A percentile compares a stretch with the other conserved stretches of the same genome.
phyloP scores from a whole-genome alignment of 768 basidiomycete genomes.

The Saitozyma sp. region DNA sequence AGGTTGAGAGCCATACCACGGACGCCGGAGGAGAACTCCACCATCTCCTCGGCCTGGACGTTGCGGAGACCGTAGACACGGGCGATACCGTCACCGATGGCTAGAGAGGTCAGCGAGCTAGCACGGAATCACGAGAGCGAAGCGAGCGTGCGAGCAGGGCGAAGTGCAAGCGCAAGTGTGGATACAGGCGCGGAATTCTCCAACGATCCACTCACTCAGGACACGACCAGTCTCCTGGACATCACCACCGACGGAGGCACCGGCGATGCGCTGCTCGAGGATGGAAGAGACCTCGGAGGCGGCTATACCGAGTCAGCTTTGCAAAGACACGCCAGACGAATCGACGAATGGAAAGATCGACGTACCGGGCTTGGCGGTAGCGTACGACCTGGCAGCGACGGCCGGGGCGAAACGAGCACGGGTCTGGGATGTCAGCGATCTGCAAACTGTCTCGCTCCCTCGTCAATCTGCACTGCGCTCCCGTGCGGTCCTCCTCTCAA shows the following conservation, averaged over 20 bases:
- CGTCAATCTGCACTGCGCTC: background rate
- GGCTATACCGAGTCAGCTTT: slow-evolving; percentile 59
- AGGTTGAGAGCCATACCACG: slow-evolving; percentile 99
- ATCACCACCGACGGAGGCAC: slow-evolving; percentile 83
- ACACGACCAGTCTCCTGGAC: slow-evolving; percentile 99
- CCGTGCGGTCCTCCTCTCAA: background rate
- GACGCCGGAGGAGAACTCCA: slow-evolving; percentile 99
- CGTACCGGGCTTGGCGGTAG: slow-evolving; percentile 96
- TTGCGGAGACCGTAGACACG: slow-evolving; percentile 99
- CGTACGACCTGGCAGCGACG: slow-evolving; percentile 71
- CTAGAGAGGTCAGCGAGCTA: slow-evolving; percentile 54
- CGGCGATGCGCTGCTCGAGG: slow-evolving; percentile 96
- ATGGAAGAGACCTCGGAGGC: slow-evolving; percentile 99
- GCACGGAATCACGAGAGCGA: background rate
- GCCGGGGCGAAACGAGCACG: slow-evolving; percentile 49
- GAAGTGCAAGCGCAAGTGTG: too few relatives aligned
- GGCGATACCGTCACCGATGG: slow-evolving; percentile 91
- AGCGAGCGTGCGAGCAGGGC: too few relatives aligned
- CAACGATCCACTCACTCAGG: slow-evolving; percentile 67
- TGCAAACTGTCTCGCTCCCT: background rate
- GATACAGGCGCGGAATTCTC: too few relatives aligned
- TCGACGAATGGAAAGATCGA: slow-evolving; percentile 21
- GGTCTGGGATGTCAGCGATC: slow-evolving; percentile 41
- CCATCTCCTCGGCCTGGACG: slow-evolving; percentile 99
- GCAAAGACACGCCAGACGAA: slow-evolving; percentile 11